phyloP scores from a whole-genome alignment of 2,329 filamentous ascomycete species.

The Trichoderma sp. region DNA sequence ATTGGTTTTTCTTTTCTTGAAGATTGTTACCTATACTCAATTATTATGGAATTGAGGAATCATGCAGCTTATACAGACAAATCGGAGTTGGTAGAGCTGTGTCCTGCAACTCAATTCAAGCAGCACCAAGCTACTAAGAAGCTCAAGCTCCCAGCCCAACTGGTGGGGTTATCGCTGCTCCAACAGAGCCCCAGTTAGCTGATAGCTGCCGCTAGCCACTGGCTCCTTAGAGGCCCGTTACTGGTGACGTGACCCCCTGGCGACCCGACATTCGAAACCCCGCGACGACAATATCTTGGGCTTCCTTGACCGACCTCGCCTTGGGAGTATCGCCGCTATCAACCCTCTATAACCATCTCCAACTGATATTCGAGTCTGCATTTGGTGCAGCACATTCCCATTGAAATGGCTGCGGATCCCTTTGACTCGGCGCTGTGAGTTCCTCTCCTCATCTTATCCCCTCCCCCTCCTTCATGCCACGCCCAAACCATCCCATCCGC shows the following conservation, averaged over 20 bases:
- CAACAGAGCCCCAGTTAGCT: neutral
- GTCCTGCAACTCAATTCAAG: neutral
- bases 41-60: neutral
- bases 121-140: neutral
- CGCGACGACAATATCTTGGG: constrained; percentile 2
- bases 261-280: constrained; percentile 13
- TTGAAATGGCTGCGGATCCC: constrained; percentile 54
- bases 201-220: neutral
- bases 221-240: constrained; percentile 1
- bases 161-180: neutral
- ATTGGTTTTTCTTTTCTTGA: neutral
- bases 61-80: neutral
- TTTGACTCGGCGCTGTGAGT: constrained; percentile 77
- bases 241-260: constrained; percentile 19
- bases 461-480: neutral
- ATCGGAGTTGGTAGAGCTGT: neutral
- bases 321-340: neutral
- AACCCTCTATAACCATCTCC: neutral
- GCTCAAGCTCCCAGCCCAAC: neutral
- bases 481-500: neutral
- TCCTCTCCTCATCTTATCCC: neutral
- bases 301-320: constrained; percentile 6
- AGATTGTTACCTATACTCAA: neutral
- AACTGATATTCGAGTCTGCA: neutral
- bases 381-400: neutral